These are phyloP conservation scores for Ascomycota sp. DNA, from an alignment of 2,329 filamentous ascomycete genomes.

Conservation along the genomic window DNA sequence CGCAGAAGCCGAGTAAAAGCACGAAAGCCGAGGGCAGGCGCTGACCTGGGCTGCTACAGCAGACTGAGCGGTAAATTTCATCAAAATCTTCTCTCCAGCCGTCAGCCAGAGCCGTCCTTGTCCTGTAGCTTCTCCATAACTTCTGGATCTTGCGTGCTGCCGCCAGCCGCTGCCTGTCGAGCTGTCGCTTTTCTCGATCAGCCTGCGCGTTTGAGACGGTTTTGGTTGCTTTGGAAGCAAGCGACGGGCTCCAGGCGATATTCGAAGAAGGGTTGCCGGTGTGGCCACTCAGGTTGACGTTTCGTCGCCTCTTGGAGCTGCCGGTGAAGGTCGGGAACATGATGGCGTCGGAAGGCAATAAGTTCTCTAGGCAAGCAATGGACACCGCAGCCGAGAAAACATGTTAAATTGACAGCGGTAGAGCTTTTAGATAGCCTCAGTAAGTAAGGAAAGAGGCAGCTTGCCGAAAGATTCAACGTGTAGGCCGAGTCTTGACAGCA, in stretches of 20 bases:
- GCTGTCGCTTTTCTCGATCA: conserved; percentile 61
- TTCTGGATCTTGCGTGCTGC: conserved; percentile 58
- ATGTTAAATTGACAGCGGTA: background rate
- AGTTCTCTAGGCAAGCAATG: conserved; percentile 1
- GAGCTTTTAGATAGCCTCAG: too few relatives aligned
- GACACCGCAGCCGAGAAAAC: background rate
- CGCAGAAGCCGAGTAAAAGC: conserved; percentile 30
- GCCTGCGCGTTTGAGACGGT: conserved; percentile 74
- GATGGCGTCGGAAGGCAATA: conserved; percentile 7
- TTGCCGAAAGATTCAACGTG: conserved; percentile 4
- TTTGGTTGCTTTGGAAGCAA: conserved; percentile 46
- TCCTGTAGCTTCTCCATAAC: conserved; percentile 59
- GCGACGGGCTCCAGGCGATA: conserved; percentile 33
- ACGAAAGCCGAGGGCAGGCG: conserved; percentile 20
- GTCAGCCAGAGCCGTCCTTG: conserved; percentile 36
- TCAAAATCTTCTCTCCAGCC: conserved; percentile 44
- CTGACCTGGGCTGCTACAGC: conserved; percentile 12
- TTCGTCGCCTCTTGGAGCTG: conserved; percentile 62
- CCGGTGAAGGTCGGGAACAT: conserved; percentile 94
- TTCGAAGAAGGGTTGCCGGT: conserved; percentile 60
- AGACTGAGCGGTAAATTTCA: conserved; percentile 23
- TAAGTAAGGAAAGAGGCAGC: background rate
- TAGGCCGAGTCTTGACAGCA: too few relatives aligned
- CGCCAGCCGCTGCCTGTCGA: conserved; percentile 56
- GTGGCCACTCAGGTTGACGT: conserved; percentile 85